Evolutionary conservation across 2,329 filamentous ascomycete genomes (phyloP), one percentile per base, ranked within the genome.

Genomic region (Xylaria sp.): DNA sequence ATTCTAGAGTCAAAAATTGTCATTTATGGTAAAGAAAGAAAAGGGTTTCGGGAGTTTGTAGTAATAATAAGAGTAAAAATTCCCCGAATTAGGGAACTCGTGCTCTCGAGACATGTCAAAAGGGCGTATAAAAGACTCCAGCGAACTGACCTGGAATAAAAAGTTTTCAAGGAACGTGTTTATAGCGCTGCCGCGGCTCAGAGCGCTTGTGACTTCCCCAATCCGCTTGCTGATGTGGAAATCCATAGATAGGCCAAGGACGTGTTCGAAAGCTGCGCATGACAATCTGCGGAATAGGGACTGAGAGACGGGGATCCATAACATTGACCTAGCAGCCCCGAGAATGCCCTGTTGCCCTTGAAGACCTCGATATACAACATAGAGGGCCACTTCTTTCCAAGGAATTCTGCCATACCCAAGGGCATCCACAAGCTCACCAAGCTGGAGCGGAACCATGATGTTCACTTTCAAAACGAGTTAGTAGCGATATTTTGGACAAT

Each of bases 221-320:
- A 84, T 81, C 50, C 83, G 80, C 69, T 86, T 86, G 73, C 82
- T 83, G 1, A 86, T 75, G 63, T 86, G 85, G 53, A 86, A 86
- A 12, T 86, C 84, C 10, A 86, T 76, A 0, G 83, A 85, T 0
- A 86, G 78, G 0, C 79, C 79, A 3, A 85, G 72, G 0, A 85
- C 82, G 57, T 85, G 84, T 63, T 84, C 81, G 32, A 85, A 86
- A 0, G 84, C 82, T 1, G 84, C 82, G 51, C 68, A 71, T 0
- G 82, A 83, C 1, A 86, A 75, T 18, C 81, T 72, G 1, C 82
- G 80, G 69, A 81, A 86, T 4, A 82, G 76, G 0, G 77, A 80
- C 57, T 86, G 84, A 0, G 82, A 80, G 0, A 85, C 80, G 0
- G 84, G 83, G 1, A 86, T 84, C 84, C 84, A 86, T 0, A 86